Evolutionary conservation across 345 rosid species (phyloP), one percentile per base, ranked within the genome.

Genomic region (Nephelium lappaceum): DNA sequence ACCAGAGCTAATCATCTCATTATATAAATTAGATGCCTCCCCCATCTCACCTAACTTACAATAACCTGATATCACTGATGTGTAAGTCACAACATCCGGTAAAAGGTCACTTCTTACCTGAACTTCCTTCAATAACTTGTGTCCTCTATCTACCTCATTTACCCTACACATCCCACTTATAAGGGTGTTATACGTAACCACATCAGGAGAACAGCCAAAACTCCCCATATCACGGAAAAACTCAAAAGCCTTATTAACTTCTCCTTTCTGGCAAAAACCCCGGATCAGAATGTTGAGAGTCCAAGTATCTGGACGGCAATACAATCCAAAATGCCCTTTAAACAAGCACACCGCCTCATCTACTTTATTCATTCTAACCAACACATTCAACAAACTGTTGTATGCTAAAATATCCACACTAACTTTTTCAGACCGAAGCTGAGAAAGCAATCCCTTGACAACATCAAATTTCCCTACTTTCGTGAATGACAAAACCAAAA

Each of bases 271-370:
- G 80, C 96, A 91, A 64, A 93, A 87, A 81, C 97, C 98, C 65
- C 82, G 82, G 24, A 95, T 90, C 72, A 93, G 80, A 82, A 93
- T 92, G 83, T 95, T 95, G 70, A 92, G 89, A 15, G 95, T 90
- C 85, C 96, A 85, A 11, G 92, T 83, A 81, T 92, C 93, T 1
- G 86, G 88, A 58, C 81, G 81, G 64, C 84, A 86, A 8, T 82
- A 82, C 72, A 77, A 86, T 23, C 76, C 80, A 76, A 87, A 66
- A 81, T 85, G 80, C 61, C 88, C 85, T 72, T 85, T 78, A 72
- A 90, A 89, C 53, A 93, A 49, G 45, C 75, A 66, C 55, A 95
- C 62, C 0, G 99, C 98, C 76, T 89, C 93, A 5, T 85, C 86
- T 63, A 85, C 86, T 69, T 81, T 88, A 69, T 85, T 86, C 55